phyloP scores from a whole-genome alignment of 139 green algal species.

The Closterium sp. region DNA sequence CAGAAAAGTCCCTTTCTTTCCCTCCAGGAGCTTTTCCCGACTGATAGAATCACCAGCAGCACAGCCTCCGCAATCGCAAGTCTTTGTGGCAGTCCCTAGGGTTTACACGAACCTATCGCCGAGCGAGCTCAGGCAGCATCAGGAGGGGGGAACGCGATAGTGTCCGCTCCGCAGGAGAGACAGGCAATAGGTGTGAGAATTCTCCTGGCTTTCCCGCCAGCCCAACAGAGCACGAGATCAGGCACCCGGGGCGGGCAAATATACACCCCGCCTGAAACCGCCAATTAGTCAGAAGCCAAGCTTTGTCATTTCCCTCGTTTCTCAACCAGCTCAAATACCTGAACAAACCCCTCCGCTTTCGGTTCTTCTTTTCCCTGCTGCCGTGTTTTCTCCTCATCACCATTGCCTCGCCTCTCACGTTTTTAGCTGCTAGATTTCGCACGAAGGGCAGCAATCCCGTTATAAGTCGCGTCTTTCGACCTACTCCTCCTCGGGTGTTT shows the following conservation, averaged over 20 bases:
- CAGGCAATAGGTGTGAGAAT: background rate
- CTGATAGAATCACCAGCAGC: no score
- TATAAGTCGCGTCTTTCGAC: background rate
- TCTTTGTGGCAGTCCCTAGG: no score
- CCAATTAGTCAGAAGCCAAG: no score
- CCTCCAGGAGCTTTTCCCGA: background rate
- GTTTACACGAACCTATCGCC: no score
- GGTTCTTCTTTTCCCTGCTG: background rate
- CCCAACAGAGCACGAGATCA: background rate
- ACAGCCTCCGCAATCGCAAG: no score
- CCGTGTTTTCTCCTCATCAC: background rate
- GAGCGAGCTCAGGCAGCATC: no score
- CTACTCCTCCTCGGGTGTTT: background rate
- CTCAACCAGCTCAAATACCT: background rate
- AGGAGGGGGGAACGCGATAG: background rate
- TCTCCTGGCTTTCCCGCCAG: background rate
- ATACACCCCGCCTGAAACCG: no score
- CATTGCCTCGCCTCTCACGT: background rate
- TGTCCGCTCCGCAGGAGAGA: no score
- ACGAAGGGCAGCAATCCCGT: background rate
- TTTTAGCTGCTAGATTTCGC: background rate
- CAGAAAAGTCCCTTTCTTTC: background rate
- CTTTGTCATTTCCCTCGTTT: background rate
- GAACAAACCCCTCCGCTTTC: background rate
- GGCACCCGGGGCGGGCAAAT: no score